These are phyloP conservation scores for Chalaropsis thielavioides DNA, from an alignment of 2,329 filamentous ascomycete species.

Conservation along the genomic window DNA sequence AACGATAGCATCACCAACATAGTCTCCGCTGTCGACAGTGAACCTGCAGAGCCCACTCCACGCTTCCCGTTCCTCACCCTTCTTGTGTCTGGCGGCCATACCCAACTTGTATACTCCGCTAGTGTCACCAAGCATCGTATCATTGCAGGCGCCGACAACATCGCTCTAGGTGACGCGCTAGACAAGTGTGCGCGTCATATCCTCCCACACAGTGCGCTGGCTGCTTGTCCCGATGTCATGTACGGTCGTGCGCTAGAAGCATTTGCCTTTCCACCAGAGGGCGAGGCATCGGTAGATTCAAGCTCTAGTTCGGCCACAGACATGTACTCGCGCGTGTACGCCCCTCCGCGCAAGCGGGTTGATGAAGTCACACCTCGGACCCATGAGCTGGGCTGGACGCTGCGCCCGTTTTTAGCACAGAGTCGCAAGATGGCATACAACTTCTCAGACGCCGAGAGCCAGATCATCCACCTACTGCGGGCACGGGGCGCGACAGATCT, in stretches of 20 bases:
- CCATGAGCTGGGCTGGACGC: conserved; percentile 41
- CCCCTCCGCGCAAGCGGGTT: conserved; percentile 40
- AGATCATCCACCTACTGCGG: conserved; percentile 42
- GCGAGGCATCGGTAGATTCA: conserved; percentile 6
- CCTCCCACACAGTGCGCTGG: conserved; percentile 47
- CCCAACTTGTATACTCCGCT: conserved; percentile 64
- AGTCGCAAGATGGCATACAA: conserved; percentile 50
- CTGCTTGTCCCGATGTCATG: conserved; percentile 47
- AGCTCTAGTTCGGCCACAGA: conserved; percentile 6
- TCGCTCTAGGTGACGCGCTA: conserved; percentile 77
- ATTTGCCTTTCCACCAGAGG: conserved; percentile 53
- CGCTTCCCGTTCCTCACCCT: conserved; percentile 74
- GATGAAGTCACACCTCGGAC: conserved; percentile 38
- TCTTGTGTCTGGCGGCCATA: conserved; percentile 85
- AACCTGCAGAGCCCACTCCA: neutral
- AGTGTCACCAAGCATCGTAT: conserved; percentile 55
- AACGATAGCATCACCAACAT: neutral
- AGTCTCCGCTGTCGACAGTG: neutral
- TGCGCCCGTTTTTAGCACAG: conserved; percentile 51
- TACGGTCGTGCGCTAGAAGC: conserved; percentile 68
- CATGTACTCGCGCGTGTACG: conserved; percentile 35
- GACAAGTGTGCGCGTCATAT: conserved; percentile 75
- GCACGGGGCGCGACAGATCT: conserved; percentile 27
- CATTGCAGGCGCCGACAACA: conserved; percentile 58
- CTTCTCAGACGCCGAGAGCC: conserved; percentile 58